Evolutionary conservation across 2,329 filamentous ascomycete species (phyloP).

Genomic region (Mollisia scopiformis): DNA sequence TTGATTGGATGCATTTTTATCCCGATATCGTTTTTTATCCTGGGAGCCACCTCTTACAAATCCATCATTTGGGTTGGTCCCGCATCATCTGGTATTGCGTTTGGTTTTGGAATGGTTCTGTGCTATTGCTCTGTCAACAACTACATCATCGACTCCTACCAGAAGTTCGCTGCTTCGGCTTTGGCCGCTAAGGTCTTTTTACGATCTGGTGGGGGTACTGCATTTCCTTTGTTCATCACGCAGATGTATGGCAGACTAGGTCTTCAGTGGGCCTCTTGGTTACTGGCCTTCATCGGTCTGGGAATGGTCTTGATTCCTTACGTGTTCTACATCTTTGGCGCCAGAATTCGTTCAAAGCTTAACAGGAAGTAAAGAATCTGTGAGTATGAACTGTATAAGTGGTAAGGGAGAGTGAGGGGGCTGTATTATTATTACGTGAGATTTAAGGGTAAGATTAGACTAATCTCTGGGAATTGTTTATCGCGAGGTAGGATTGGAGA

Average conservation of each 20-base stretch:
- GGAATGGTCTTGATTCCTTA: slow-evolving; percentile 15
- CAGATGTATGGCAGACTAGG: slow-evolving; percentile 12
- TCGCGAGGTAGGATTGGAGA: too few relatives aligned
- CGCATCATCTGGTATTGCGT: neutral
- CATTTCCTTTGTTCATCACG: slow-evolving; percentile 9
- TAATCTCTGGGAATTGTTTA: too few relatives aligned
- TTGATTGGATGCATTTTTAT: slow-evolving; percentile 6
- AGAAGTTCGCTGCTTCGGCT: slow-evolving; percentile 4
- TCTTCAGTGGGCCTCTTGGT: slow-evolving; percentile 7
- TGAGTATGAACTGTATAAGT: too few relatives aligned
- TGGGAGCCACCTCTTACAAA: slow-evolving; percentile 4
- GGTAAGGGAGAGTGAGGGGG: too few relatives aligned
- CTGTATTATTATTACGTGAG: too few relatives aligned
- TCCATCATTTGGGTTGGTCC: slow-evolving; percentile 8
- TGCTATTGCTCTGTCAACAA: slow-evolving; percentile 2
- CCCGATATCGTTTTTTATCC: slow-evolving; percentile 6
- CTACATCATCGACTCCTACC: slow-evolving; percentile 11
- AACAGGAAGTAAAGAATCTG: neutral
- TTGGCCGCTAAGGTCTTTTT: slow-evolving; percentile 8
- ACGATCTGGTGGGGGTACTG: slow-evolving; percentile 3
- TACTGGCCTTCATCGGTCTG: slow-evolving; percentile 10
- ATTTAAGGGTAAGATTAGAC: too few relatives aligned
- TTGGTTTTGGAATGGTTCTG: slow-evolving; percentile 5
- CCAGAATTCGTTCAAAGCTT: slow-evolving; percentile 1
- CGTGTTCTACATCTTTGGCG: slow-evolving; percentile 5